Conservation (phyloP, 495 filamentous ascomycete genomes). For the Lasiosphaeria miniovina region DNA sequence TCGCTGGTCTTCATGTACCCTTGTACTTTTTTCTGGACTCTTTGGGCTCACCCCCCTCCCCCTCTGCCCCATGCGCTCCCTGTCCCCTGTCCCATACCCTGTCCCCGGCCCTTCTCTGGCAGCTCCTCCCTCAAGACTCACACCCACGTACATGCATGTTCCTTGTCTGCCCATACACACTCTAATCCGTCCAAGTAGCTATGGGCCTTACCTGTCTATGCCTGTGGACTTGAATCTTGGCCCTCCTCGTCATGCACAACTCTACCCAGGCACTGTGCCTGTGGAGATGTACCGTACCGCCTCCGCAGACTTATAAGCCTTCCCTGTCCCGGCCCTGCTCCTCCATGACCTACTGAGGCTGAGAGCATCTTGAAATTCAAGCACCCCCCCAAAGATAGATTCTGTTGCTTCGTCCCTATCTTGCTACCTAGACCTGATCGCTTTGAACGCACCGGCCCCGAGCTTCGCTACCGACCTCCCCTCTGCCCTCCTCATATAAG, state of each 20-base stretch:
- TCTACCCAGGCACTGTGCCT: constrained; percentile 25
- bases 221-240: constrained; percentile 13
- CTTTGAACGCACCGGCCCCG: constrained; percentile 1
- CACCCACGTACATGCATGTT: constrained; percentile 24
- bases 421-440: constrained; percentile 25
- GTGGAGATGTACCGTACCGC: constrained; percentile 32
- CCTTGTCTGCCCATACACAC: constrained; percentile 18
- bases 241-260: constrained; percentile 19
- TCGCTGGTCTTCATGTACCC: constrained; percentile 14
- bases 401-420: constrained; percentile 18
- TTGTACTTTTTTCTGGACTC: constrained; percentile 2
- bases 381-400: constrained; percentile 34
- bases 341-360: constrained; percentile 29
- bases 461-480: constrained; percentile 12
- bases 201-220: constrained; percentile 11
- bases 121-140: constrained; percentile 9
- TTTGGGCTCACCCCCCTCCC: constrained; percentile 10
- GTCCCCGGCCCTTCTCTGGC: constrained; percentile 19
- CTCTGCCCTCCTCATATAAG: constrained; percentile 26
- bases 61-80: constrained; percentile 11
- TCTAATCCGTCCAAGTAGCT: constrained; percentile 14
- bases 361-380: constrained; percentile 24
- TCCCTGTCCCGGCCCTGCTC: constrained; percentile 26
- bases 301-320: constrained; percentile 29
- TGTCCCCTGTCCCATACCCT: constrained; percentile 17